Base-by-base conservation (phyloP, 148 eudicot species). In the Fallopia convolvulus region DNA sequence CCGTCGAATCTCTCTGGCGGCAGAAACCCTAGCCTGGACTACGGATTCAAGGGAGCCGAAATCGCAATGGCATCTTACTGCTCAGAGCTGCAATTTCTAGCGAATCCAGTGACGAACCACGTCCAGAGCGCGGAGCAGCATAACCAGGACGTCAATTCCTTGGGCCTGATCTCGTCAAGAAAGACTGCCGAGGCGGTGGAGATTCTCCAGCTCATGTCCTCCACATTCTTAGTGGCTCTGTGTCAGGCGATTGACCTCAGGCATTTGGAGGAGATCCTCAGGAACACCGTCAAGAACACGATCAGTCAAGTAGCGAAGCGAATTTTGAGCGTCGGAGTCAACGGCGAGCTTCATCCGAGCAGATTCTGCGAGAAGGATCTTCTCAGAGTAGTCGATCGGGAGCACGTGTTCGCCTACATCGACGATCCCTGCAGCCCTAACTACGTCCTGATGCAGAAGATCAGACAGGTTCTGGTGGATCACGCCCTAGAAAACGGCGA, bases 11-110 rank as follows among this genome's bases (percentile, higher is more conserved):
- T 85, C 17, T 80, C 85, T 2, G 85, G 83, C 2, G 83, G 85
- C 0, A 75, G 88, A 1, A 75, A 85, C 32, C 88, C 88, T 1
- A 82, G 85, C 75, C 17, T 85, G 76, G 88, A 85, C 47, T 85
- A 85, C 42, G 87, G 87, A 14, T 85, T 85, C 83, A 82, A 85
- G 46, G 87, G 85, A 7, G 87, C 83, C 1, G 88, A 85, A 18
- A 85, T 83, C 8, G 88, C 85, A 0, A 85, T 85, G 87, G 87
- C 87, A 0, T 76, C 87, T 6, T 85, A 82, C 41, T 85, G 87
- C 33, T 85, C 87, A 0, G 87, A 85, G 46, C 85, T 85, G 9
- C 87, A 85, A 15, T 85, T 80, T 21, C 63, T 85, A 0, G 87
- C 80, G 2, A 85, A 85, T 75, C 87, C 87, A 3, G 84, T 84